phyloP scores from a whole-genome alignment of 75 land plant genomes.

The Picea glauca region DNA sequence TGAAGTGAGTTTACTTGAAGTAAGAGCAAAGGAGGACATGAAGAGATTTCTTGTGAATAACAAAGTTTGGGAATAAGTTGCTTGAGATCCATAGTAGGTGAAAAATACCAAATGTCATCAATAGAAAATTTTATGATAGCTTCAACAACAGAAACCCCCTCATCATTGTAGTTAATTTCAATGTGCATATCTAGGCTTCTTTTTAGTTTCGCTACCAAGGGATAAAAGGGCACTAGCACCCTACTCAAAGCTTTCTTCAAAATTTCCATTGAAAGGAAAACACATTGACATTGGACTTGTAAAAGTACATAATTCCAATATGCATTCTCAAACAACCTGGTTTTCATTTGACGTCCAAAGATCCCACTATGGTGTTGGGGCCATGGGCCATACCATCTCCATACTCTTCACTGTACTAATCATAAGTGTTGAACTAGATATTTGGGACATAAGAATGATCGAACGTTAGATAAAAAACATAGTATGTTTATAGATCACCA shows the following conservation, averaged over 20 bases:
- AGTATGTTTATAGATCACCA: too few relatives aligned
- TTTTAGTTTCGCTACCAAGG: conserved; percentile 40
- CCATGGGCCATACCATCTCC: conserved; percentile 41
- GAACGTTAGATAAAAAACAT: too few relatives aligned
- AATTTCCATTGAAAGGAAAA: conserved; percentile 8
- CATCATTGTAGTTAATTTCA: conserved; percentile 46
- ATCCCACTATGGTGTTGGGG: conserved; percentile 29
- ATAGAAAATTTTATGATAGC: conserved; percentile 25
- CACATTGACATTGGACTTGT: conserved; percentile 11
- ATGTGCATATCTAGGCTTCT: conserved; percentile 33
- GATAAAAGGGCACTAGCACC: conserved; percentile 60
- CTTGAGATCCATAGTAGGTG: conserved; percentile 33
- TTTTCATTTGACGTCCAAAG: conserved; percentile 75
- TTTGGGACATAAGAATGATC: too few relatives aligned
- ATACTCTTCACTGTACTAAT: background rate
- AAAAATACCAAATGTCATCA: conserved; percentile 46
- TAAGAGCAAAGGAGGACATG: conserved; percentile 53
- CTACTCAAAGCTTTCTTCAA: conserved; percentile 33
- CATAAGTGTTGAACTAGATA: too few relatives aligned
- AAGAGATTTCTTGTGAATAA: conserved; percentile 30
- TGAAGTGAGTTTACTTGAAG: conserved; percentile 28
- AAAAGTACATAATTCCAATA: conserved; percentile 28
- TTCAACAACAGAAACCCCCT: conserved; percentile 34
- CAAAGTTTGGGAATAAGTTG: conserved; percentile 29
- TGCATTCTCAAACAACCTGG: conserved; percentile 40